A percentile compares a stretch with the other conserved stretches of the same genome.
These are phyloP conservation scores for Penicillium paneum DNA, from an alignment of 2,329 filamentous ascomycete species.

Conservation along the genomic window DNA sequence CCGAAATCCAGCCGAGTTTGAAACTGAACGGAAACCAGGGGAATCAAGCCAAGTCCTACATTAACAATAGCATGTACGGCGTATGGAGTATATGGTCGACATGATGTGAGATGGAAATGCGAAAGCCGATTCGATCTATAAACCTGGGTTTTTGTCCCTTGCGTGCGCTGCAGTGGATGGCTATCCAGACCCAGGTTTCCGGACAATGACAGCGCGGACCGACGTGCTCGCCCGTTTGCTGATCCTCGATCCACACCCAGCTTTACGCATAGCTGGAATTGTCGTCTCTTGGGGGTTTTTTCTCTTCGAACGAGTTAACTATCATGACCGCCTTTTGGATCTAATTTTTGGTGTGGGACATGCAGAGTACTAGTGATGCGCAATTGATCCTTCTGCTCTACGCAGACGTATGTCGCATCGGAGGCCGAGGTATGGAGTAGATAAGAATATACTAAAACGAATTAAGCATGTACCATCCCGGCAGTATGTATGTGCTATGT, in stretches of 20 bases:
- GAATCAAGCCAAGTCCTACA: neutral
- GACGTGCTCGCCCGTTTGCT: slow-evolving; percentile 18
- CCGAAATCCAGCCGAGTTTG: slow-evolving; percentile 5
- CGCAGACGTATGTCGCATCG: neutral
- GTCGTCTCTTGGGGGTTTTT: neutral
- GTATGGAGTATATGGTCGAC: slow-evolving; percentile 5
- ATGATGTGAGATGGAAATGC: slow-evolving; percentile 15
- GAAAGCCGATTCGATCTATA: slow-evolving; percentile 12
- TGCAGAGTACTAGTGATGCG: slow-evolving; percentile 1
- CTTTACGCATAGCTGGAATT: slow-evolving; percentile 1
- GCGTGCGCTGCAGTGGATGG: slow-evolving; percentile 11
- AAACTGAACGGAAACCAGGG: neutral
- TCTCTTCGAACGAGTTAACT: neutral
- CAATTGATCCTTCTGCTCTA: slow-evolving; percentile 1
- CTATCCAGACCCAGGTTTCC: neutral
- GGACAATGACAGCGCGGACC: slow-evolving; percentile 18
- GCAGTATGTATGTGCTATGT: neutral
- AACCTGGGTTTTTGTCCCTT: slow-evolving; percentile 13
- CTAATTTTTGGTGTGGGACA: neutral
- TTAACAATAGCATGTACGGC: neutral
- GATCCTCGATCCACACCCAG: slow-evolving; percentile 18
- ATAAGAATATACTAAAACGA: neutral
- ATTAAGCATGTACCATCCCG: neutral
- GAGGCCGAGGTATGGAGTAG: neutral
- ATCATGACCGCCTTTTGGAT: slow-evolving; percentile 1